Evolutionary conservation across 306 rosid species (phyloP).

Genomic region (Macrotyloma uniflorum): DNA sequence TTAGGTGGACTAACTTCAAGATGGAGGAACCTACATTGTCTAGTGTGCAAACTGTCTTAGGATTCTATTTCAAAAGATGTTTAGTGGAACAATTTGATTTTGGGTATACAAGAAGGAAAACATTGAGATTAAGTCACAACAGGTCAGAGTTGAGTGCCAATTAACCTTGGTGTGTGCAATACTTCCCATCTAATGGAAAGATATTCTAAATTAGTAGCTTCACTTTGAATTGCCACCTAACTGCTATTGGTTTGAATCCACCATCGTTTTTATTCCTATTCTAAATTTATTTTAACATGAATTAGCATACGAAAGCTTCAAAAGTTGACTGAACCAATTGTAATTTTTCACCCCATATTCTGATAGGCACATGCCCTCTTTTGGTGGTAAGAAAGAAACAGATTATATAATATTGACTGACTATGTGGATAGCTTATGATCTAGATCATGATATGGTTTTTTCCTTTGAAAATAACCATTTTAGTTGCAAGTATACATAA

Average conservation of each 20-base stretch:
- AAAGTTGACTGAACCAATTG: conserved; percentile 14
- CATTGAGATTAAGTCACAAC: not conserved
- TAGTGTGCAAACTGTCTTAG: not conserved
- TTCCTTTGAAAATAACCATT: not conserved
- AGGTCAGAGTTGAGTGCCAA: not conserved
- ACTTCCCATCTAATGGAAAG: not conserved
- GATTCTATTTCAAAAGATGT: not conserved
- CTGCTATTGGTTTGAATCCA: not conserved
- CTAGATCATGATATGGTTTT: not conserved
- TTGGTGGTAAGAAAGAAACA: conserved; percentile 8
- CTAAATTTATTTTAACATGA: not conserved
- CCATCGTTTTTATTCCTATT: not conserved
- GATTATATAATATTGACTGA: not conserved
- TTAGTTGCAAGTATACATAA: not conserved
- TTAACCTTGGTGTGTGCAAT: not conserved
- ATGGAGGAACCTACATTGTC: not conserved
- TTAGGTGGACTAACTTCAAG: not conserved
- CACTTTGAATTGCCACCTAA: conserved; percentile 36
- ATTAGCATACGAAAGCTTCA: conserved; percentile 18
- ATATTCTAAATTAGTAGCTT: not conserved
- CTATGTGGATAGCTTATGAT: not conserved
- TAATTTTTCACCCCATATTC: conserved; percentile 32
- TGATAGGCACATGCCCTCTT: not conserved
- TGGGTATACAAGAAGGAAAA: not conserved
- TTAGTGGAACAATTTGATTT: not conserved